Base-by-base conservation (phyloP, 2,329 filamentous ascomycete species). In the Passalora sequoiae region DNA sequence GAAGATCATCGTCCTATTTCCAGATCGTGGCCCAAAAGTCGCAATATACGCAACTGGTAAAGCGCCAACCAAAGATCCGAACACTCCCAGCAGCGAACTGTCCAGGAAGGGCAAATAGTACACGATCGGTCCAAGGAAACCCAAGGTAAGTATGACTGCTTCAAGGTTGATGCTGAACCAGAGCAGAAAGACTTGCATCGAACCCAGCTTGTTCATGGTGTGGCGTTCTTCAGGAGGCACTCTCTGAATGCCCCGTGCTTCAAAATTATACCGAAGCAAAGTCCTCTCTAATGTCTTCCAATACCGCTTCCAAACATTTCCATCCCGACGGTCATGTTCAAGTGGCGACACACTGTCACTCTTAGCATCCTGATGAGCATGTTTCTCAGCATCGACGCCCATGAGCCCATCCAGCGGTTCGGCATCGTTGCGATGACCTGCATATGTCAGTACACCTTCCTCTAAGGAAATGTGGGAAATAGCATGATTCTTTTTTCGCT, bases 91-190 rank as follows among this genome's bases (percentile, higher is more conserved):
- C 2, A 81, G 58, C 5, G 72, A 69, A 32, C 74, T 70, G 54
- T 83, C 79, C 10, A 68, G 52, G 51, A 82, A 82, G 15, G 75
- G 73, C 4, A 83, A 66, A 3, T 69, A 70, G 60, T 76, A 83
- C 1, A 80, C 69, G 2, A 72, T 70, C 1, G 78, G 76, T 0
- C 78, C 79, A 13, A 82, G 69, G 71, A 81, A 79, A 1, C 77
- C 79, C n/a, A 82, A 66, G 0, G 77, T 80, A 32, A 82, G 73
- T 51, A 82, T 81, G 62, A 81, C 80, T 19, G 78, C 75, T 2
- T 76, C 75, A 7, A 81, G 65, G 54, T 83, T 82, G 59, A 81
- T 73, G 7, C 74, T 77, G 48, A 80, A 72, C 79, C 78, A 83
- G 37, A 83, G 63, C 35, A 79, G 60, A 13, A 71, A 72, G 16